Evolutionary conservation across 164 flowering plant genomes (phyloP), one percentile per base, ranked within the genome.

Genomic region (Vitis riparia): DNA sequence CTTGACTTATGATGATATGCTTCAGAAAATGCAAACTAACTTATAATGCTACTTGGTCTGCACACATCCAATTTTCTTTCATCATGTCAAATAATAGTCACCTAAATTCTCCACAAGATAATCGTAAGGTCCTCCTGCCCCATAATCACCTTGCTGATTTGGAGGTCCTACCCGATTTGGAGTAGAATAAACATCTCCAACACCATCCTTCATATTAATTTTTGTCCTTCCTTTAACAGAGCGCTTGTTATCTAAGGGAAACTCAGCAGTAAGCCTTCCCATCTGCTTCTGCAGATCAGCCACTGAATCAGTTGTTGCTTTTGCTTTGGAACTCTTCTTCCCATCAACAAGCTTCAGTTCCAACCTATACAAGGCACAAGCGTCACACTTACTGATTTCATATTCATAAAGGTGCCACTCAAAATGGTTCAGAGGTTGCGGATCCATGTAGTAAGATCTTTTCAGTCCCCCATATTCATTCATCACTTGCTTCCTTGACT

Each of bases 401-500:
- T 96, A 96, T 70, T 96, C 99, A 67, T 89, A 96, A 1, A 96
- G 94, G 69, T 96, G 99, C 97, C 98, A 96, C 68, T 96, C 99
- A 60, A 76, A 82, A 77, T 84, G 76, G 65, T 76, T 83, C 69
- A 82, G 70, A 29, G 99, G 99, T 59, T 96, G 98, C 55, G 99
- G 99, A 71, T 96, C 98, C 99, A 96, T 96, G 76, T 96, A 96
- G 70, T 96, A 93, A 55, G 98, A 93, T 81, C 98, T 85, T 86
- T 93, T 93, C 75, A 87, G 78, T 12, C 99, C 97, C 51, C 90
- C 96, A 83, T 71, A 85, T 73, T 93, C 98, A 71, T 85, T 89
- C 90, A 93, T 85, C 76, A 88, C 89, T 83, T 96, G 98, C 84
- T 96, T 96, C 81, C 99, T 84, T 44, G 99, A 93, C 73, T 93